phyloP scores from a whole-genome alignment of 2,329 filamentous ascomycete genomes.

The Fusarium keratoplasticum region DNA sequence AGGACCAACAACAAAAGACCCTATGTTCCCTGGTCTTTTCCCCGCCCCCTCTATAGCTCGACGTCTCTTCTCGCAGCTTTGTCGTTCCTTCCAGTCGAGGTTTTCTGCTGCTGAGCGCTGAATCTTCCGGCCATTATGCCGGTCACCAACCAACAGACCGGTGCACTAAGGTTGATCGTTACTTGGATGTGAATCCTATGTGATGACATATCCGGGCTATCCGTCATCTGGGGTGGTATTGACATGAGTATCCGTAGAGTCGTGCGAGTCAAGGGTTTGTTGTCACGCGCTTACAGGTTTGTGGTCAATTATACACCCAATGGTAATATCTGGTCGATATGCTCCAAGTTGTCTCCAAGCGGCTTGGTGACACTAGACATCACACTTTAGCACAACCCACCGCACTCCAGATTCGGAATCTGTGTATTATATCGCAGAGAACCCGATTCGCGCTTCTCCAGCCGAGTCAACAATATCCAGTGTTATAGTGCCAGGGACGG shows the following conservation, averaged over 20 bases:
- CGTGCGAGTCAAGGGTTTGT: background rate
- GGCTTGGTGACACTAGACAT: background rate
- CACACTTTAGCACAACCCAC: background rate
- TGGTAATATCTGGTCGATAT: background rate
- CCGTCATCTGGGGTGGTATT: background rate
- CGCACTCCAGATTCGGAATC: background rate
- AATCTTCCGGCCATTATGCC: background rate
- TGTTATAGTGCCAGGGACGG: background rate
- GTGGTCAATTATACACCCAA: background rate
- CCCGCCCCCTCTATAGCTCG: slow-evolving; percentile 2
- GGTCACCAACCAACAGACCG: background rate
- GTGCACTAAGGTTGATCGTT: background rate
- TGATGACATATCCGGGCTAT: background rate
- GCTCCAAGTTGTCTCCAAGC: background rate
- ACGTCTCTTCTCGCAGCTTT: background rate
- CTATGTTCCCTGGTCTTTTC: slow-evolving; percentile 11
- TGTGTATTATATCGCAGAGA: background rate
- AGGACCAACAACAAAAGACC: slow-evolving; percentile 26
- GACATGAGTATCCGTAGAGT: background rate
- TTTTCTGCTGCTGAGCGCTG: background rate
- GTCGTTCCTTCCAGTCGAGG: background rate
- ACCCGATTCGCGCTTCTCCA: background rate
- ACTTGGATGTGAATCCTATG: background rate
- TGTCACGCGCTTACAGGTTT: background rate
- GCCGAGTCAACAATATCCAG: background rate